phyloP scores from a whole-genome alignment of 129 eudicot species.

The Centella asiatica region DNA sequence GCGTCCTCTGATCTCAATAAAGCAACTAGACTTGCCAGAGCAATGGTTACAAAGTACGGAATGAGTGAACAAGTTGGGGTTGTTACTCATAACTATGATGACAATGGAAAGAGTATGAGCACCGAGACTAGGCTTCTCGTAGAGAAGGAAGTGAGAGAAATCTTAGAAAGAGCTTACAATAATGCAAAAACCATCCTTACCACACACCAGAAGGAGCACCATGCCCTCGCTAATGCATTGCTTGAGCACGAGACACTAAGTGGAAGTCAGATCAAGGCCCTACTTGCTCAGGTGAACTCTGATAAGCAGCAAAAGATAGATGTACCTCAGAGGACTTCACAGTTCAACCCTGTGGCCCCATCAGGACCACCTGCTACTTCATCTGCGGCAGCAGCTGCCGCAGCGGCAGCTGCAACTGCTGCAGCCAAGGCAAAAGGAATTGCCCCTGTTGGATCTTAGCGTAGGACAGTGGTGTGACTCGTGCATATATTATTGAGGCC shows the following conservation, averaged over 20 bases:
- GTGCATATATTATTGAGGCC: background rate
- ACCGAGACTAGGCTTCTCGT: conserved; percentile 73
- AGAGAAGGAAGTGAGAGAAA: conserved; percentile 69
- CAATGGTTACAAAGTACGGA: conserved; percentile 93
- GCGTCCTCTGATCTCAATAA: conserved; percentile 80
- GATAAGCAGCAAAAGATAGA: conserved; percentile 29
- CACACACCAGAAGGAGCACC: conserved; percentile 54
- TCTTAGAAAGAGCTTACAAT: conserved; percentile 65
- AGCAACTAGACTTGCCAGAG: conserved; percentile 78
- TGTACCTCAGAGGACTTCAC: conserved; percentile 30
- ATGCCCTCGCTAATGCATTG: conserved; percentile 75
- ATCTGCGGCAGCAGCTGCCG: conserved; percentile 51
- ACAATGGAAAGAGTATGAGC: conserved; percentile 92
- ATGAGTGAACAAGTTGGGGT: conserved; percentile 87
- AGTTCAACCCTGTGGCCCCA: conserved; percentile 41
- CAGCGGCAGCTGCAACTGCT: conserved; percentile 7
- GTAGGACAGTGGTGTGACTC: conserved; percentile 13
- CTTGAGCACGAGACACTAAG: conserved; percentile 77
- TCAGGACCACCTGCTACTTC: conserved; percentile 53
- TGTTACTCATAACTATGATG: conserved; percentile 79
- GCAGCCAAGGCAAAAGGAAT: conserved; percentile 57
- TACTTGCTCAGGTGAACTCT: conserved; percentile 45
- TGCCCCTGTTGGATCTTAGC: conserved; percentile 83
- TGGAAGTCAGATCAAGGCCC: conserved; percentile 62
- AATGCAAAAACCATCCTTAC: conserved; percentile 69